phyloP scores from a whole-genome alignment of 768 basidiomycete species.

The Psilocybe cyanescens region DNA sequence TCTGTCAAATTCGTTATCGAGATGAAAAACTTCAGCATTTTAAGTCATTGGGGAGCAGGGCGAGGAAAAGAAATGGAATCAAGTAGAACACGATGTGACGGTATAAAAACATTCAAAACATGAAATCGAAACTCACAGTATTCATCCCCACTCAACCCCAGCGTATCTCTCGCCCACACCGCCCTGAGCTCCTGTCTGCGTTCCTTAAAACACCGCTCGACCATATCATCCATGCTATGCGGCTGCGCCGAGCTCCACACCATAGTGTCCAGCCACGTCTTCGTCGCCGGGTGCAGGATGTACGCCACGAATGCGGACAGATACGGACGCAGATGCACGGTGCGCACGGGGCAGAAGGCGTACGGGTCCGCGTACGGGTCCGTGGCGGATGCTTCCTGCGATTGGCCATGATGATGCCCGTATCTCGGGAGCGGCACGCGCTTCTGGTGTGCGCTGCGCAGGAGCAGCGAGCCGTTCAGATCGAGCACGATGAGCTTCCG shows the following conservation, averaged over 20 bases:
- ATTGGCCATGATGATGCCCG: not conserved
- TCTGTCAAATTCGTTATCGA: conserved; percentile 26
- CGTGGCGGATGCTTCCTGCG: not conserved
- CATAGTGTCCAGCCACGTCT: conserved; percentile 79
- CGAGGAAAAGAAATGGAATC: too few species aligned
- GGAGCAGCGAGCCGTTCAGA: conserved; percentile 74
- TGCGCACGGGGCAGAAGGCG: conserved; percentile 32
- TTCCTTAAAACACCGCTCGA: conserved; percentile 57
- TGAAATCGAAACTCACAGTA: conserved; percentile 58
- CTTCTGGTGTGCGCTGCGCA: conserved; percentile 49
- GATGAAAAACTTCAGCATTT: too few species aligned
- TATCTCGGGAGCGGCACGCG: conserved; percentile 10
- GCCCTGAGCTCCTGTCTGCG: conserved; percentile 50
- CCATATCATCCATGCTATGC: conserved; percentile 79
- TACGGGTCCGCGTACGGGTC: conserved; percentile 27
- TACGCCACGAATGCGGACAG: conserved; percentile 63
- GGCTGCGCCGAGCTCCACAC: conserved; percentile 90
- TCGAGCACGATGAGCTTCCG: conserved; percentile 78
- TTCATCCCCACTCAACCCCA: conserved; percentile 62
- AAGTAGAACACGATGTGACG: too few species aligned
- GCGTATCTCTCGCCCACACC: conserved; percentile 80
- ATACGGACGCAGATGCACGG: conserved; percentile 66
- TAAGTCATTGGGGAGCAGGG: too few species aligned
- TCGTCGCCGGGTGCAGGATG: conserved; percentile 63
- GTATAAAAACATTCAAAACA: too few species aligned